A percentile compares a stretch with the other conserved stretches of the same genome.
Conservation (phyloP, 2,329 filamentous ascomycete genomes). For the Penicillium sp. region DNA sequence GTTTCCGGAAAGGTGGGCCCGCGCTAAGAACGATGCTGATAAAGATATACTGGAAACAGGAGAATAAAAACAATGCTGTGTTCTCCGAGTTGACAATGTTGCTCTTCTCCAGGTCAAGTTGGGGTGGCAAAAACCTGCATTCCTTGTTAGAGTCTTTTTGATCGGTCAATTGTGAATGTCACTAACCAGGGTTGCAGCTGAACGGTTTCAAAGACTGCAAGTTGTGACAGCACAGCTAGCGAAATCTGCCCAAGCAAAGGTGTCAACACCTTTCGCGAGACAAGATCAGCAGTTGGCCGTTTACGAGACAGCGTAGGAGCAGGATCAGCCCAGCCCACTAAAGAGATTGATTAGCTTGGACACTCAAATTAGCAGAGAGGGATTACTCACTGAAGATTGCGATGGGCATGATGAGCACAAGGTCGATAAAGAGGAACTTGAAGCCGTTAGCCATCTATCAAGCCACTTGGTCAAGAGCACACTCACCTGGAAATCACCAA, state of each 20-base stretch:
- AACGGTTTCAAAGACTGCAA: slow-evolving; percentile 70
- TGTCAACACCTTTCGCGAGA: slow-evolving; percentile 86
- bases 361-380: neutral
- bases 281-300: slow-evolving; percentile 84
- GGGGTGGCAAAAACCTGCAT: slow-evolving; percentile 72
- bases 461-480: neutral
- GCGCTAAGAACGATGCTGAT: slow-evolving; percentile 86
- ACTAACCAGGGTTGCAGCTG: slow-evolving; percentile 73
- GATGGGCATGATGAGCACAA: slow-evolving; percentile 88
- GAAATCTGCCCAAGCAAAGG: slow-evolving; percentile 85
- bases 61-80: slow-evolving; percentile 82
- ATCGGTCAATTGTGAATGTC: neutral
- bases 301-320: slow-evolving; percentile 75
- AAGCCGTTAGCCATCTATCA: slow-evolving; percentile 4
- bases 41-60: slow-evolving; percentile 92
- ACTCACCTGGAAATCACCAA: slow-evolving; percentile 85
- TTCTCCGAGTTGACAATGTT: slow-evolving; percentile 93
- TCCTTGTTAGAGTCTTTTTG: slow-evolving; percentile 15
- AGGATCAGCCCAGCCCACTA: slow-evolving; percentile 91
- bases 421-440: slow-evolving; percentile 88
- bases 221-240: slow-evolving; percentile 75
- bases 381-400: slow-evolving; percentile 76
- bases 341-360: slow-evolving; percentile 3
- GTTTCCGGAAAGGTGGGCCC: slow-evolving; percentile 84
- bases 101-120: slow-evolving; percentile 71